A percentile compares a stretch with the other conserved stretches of the same genome.
Conservation (phyloP, 2,329 filamentous ascomycete species). For the Cytospora piceicola region DNA sequence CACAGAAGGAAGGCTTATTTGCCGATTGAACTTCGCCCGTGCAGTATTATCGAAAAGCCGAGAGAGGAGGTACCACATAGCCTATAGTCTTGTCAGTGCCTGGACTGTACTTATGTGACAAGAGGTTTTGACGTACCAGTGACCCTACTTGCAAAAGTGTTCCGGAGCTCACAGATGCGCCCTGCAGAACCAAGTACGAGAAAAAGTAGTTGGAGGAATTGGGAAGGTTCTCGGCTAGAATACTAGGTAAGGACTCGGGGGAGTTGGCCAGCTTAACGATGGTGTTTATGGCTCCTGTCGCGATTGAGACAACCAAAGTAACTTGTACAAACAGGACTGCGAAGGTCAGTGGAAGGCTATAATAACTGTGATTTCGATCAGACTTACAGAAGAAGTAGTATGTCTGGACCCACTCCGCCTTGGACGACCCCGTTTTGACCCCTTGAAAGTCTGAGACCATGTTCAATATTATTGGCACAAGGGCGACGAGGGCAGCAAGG, state of each 20-base stretch:
- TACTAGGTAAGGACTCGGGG: slow-evolving; percentile 68
- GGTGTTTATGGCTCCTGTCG: slow-evolving; percentile 69
- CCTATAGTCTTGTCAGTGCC: slow-evolving; percentile 20
- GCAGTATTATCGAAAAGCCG: slow-evolving; percentile 82
- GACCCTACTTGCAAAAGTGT: slow-evolving; percentile 83
- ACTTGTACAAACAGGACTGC: slow-evolving; percentile 84
- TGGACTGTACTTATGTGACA: neutral
- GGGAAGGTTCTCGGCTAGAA: slow-evolving; percentile 79
- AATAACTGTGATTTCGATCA: neutral
- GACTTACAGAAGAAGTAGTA: slow-evolving; percentile 78
- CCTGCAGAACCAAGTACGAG: slow-evolving; percentile 96
- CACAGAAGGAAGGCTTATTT: slow-evolving; percentile 76
- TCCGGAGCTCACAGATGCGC: slow-evolving; percentile 86
- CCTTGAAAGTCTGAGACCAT: slow-evolving; percentile 76
- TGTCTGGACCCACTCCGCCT: slow-evolving; percentile 81
- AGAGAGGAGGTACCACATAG: slow-evolving; percentile 78
- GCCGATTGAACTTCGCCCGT: slow-evolving; percentile 80
- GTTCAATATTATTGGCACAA: slow-evolving; percentile 79
- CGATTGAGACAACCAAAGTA: slow-evolving; percentile 89
- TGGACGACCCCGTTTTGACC: slow-evolving; percentile 78
- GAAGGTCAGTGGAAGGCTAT: neutral
- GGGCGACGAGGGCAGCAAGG: slow-evolving; percentile 75
- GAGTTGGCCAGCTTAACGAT: slow-evolving; percentile 61
- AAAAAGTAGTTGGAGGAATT: slow-evolving; percentile 96
- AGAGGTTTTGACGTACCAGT: slow-evolving; percentile 51